Conservation (phyloP, 768 basidiomycete genomes). For the Macrolepiota albuminosa region DNA sequence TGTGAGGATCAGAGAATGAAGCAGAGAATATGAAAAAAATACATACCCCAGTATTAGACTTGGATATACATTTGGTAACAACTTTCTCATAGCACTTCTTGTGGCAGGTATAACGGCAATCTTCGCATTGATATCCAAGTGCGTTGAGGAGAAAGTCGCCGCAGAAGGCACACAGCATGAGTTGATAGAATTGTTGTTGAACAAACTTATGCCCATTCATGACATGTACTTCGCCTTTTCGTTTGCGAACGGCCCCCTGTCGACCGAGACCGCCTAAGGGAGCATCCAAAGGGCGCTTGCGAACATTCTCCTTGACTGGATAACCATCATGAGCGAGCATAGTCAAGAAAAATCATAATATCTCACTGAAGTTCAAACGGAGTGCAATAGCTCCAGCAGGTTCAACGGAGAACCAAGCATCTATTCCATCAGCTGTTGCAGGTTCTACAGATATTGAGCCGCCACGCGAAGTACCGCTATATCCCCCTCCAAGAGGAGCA, state of each 20-base stretch:
- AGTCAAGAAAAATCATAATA: constrained; percentile 3
- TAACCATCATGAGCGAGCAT: constrained; percentile 8
- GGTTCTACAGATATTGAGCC: constrained; percentile 29
- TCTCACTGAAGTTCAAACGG: constrained; percentile 88
- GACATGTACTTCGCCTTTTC: constrained; percentile 97
- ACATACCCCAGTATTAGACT: constrained; percentile 89
- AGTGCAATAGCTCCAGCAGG: constrained; percentile 92
- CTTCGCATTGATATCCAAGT: constrained; percentile 98
- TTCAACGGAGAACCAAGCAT: constrained; percentile 97
- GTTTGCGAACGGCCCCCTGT: constrained; percentile 96
- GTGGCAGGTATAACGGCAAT: constrained; percentile 98
- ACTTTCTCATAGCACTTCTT: constrained; percentile 99
- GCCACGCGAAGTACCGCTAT: constrained; percentile 39
- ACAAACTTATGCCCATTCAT: constrained; percentile 99
- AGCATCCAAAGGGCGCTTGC: constrained; percentile 91
- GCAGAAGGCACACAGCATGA: constrained; percentile 98
- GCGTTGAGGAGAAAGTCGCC: constrained; percentile 97
- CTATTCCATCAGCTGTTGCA: constrained; percentile 71
- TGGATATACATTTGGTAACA: constrained; percentile 98
- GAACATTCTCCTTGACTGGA: constrained; percentile 95
- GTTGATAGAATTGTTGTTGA: constrained; percentile 95
- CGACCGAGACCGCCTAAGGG: constrained; percentile 86
- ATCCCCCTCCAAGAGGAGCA: constrained; percentile 43
- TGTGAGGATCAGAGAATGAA: constrained; percentile 5
- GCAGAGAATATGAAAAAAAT: neutral